Evolutionary conservation across 73 alveolate genomes (phyloP), one percentile per base, ranked within the genome.

Genomic region (Paramecium biaurelia): DNA sequence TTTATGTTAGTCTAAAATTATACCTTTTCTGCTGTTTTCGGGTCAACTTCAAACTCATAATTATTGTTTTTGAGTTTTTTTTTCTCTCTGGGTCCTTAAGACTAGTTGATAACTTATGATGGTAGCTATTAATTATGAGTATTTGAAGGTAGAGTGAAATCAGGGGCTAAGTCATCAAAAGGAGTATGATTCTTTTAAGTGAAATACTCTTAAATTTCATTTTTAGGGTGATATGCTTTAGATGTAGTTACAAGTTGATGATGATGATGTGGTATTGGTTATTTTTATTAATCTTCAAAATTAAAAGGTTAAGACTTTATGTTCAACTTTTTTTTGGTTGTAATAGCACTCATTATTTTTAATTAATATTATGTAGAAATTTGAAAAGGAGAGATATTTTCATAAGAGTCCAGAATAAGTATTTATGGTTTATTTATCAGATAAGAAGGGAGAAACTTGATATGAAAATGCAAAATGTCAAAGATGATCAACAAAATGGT

Each of bases 381-480:
- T 26, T 32, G 84, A 63, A 26, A 63, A 63, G 24, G 84, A 63
- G 47, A 63, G 84, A 63, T 63, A 12, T 30, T 30, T 63, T 63
- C 49, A 26, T 63, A 63, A 63, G 26, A 26, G 84, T 24, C 84
- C 84, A 26, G 84, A 63, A 30, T 63, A 63, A 63, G 84, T 63
- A 63, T 63, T 26, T 23, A 26, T 63, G 9, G 15, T 63, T 12
- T 23, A 63, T 63, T 30, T 63, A 63, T 26, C 49, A 74, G 87
- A 34, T 74, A 37, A 74, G 87, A 74, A 74, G 59, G 38, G 57
- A 37, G 59, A 74, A 74, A 28, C 67, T 74, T 12, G 30, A 37
- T 14, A 14, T 23, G 37, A 74, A 74, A 14, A 21, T 74, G 24
- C 14, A 74, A 74, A 74, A 74, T 74, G 87, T 74, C 7, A 28